Conservation (phyloP, 192 early-diverging fungal genomes). For the Neocallimastix lanati region DNA sequence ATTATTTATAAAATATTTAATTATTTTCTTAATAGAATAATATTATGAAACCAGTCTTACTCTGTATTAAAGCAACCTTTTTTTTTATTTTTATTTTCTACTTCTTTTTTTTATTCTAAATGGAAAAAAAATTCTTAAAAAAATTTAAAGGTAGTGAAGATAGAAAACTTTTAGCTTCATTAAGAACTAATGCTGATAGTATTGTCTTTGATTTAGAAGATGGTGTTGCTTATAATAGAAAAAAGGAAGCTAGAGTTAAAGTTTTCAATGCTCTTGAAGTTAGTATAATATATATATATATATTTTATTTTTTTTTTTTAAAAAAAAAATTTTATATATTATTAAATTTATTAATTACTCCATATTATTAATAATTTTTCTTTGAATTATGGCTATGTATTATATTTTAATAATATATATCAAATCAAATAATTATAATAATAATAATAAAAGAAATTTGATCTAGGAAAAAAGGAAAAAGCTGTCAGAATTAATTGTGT, state of each 20-base stretch:
- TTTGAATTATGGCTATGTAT: too few relatives aligned
- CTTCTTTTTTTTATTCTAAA: too few relatives aligned
- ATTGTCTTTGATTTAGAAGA: constrained; percentile 88
- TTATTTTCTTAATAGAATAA: too few relatives aligned
- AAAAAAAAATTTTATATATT: constrained; percentile 1
- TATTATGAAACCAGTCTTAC: too few relatives aligned
- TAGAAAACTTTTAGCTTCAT: constrained; percentile 65
- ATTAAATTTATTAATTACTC: too few relatives aligned
- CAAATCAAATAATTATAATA: too few relatives aligned
- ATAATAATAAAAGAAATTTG: constrained; percentile 33
- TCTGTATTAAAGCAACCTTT: too few relatives aligned
- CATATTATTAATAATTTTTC: too few relatives aligned
- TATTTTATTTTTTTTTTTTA: too few relatives aligned
- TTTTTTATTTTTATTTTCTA: too few relatives aligned
- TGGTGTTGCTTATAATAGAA: constrained; percentile 63
- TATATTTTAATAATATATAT: too few relatives aligned
- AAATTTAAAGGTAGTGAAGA: constrained; percentile 53
- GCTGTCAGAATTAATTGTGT: constrained; percentile 81
- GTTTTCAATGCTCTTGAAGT: constrained; percentile 49
- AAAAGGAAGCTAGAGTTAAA: constrained; percentile 53
- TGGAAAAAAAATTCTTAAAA: neutral
- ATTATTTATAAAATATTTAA: too few relatives aligned
- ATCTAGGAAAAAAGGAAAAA: constrained; percentile 50
- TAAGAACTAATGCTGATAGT: constrained; percentile 40
- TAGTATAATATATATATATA: neutral